Evolutionary conservation across 495 filamentous ascomycete species (phyloP).

Genomic region (Lophium mytilinum): DNA sequence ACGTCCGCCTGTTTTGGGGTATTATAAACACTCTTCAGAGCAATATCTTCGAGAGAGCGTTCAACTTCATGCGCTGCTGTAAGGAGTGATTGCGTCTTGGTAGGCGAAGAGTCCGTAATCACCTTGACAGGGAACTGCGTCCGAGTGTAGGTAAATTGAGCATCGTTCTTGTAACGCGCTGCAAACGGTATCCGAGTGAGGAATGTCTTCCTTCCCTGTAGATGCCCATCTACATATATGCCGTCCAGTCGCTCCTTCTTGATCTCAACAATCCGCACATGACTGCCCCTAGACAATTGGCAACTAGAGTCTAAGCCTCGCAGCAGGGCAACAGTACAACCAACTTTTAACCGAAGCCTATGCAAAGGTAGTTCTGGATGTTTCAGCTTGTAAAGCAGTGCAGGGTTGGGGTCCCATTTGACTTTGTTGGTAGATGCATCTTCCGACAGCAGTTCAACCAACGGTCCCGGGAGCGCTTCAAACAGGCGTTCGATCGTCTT

Average conservation of each 20-base stretch:
- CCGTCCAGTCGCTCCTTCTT: conserved; percentile 12
- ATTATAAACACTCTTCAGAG: too few species aligned
- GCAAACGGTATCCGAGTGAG: conserved; percentile 11
- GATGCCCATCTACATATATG: conserved; percentile 13
- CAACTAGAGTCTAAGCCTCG: conserved; percentile 9
- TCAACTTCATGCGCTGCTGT: too few species aligned
- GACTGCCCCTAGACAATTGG: conserved; percentile 8
- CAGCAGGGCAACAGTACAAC: conserved; percentile 13
- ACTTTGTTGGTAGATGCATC: conserved; percentile 4
- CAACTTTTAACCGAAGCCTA: conserved; percentile 16
- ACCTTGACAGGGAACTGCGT: conserved; percentile 19
- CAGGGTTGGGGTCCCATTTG: conserved; percentile 8
- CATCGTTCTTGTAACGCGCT: conserved; percentile 11
- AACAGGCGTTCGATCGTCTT: conserved; percentile 8
- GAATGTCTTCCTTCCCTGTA: conserved; percentile 12
- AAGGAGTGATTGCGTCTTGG: background rate
- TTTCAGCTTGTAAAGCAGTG: conserved; percentile 17
- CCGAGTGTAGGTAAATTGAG: conserved; percentile 2
- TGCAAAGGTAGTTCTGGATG: conserved; percentile 12
- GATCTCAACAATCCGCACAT: conserved; percentile 8
- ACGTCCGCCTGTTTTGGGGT: background rate
- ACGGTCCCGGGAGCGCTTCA: conserved; percentile 6
- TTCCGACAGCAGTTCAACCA: conserved; percentile 18
- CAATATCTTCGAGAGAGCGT: too few species aligned
- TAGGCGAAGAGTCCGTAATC: background rate